A percentile compares a stretch with the other conserved stretches of the same genome.
Conservation (phyloP, 805 yeast genomes). For the Lipomyces spencermartinsiae region DNA sequence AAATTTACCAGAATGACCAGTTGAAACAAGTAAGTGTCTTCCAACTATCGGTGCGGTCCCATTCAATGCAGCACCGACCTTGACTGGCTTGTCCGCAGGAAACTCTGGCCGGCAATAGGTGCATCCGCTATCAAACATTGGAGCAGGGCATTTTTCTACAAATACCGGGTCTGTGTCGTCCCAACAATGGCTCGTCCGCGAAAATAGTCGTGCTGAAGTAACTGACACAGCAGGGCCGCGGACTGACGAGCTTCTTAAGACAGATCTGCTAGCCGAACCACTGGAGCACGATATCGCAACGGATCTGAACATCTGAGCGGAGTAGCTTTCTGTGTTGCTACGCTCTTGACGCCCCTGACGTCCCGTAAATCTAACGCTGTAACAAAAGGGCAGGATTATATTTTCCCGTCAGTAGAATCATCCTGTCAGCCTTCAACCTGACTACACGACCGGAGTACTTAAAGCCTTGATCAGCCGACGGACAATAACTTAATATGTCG, state of each 20-base stretch:
- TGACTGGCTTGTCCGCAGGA: constrained; percentile 54
- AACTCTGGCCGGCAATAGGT: constrained; percentile 58
- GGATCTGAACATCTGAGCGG: background rate
- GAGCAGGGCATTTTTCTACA: constrained; percentile 55
- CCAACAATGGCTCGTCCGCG: background rate
- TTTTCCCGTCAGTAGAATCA: background rate
- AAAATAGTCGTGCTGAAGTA: background rate
- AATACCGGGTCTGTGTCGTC: constrained; percentile 9
- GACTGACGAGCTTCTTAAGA: background rate
- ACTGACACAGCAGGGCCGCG: background rate
- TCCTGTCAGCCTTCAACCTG: background rate
- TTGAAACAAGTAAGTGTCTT: constrained; percentile 63
- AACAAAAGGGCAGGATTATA: background rate
- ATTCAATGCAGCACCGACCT: constrained; percentile 50
- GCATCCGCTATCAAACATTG: constrained; percentile 64
- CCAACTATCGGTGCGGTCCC: constrained; percentile 59
- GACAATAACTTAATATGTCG: too few relatives aligned
- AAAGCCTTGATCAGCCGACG: background rate
- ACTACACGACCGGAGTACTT: background rate
- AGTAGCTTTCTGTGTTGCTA: too few relatives aligned
- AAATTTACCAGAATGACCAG: constrained; percentile 50
- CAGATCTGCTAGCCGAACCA: background rate
- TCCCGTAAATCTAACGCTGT: background rate
- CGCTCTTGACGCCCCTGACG: too few relatives aligned
- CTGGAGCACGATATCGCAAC: background rate